Evolutionary conservation across 352 stramenopile genomes (phyloP).

Genomic region (Paralagenidium karlingii): DNA sequence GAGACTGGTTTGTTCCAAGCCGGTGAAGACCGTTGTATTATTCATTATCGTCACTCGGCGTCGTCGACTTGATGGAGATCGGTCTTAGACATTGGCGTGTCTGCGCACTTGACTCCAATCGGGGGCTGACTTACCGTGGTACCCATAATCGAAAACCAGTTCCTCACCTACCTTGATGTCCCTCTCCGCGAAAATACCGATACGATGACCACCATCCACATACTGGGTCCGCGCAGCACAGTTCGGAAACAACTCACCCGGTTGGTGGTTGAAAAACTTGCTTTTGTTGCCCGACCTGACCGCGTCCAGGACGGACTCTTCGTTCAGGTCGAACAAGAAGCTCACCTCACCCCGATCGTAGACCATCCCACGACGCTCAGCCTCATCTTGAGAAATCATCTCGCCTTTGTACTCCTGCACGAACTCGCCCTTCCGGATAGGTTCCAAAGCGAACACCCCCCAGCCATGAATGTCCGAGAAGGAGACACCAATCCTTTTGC

Average conservation of each 20-base stretch:
- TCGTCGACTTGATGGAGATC: no score
- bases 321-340: conserved; percentile 71
- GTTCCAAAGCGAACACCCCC: conserved; percentile 34
- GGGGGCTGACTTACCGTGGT: conserved; percentile 38
- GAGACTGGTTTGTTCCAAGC: no score
- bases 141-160: conserved; percentile 21
- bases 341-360: conserved; percentile 26
- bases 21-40: no score
- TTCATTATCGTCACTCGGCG: no score
- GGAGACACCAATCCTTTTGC: conserved; percentile 5
- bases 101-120: conserved; percentile 57
- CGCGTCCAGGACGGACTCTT: conserved; percentile 51
- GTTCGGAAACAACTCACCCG: no score
- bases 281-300: conserved; percentile 64
- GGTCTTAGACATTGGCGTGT: no score
- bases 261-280: conserved; percentile 44
- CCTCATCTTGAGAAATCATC: conserved; percentile 8
- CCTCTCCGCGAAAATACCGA: conserved; percentile 57
- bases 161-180: conserved; percentile 48
- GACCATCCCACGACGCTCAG: conserved; percentile 17
- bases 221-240: conserved; percentile 27
- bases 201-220: conserved; percentile 46
- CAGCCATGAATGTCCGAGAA: conserved; percentile 5
- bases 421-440: conserved; percentile 1
- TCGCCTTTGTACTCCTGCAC: conserved; percentile 6